A percentile compares a stretch with the other conserved stretches of the same genome.
Evolutionary conservation across 176 grass and related monocot species (phyloP).

Genomic region (Oryza officinalis): DNA sequence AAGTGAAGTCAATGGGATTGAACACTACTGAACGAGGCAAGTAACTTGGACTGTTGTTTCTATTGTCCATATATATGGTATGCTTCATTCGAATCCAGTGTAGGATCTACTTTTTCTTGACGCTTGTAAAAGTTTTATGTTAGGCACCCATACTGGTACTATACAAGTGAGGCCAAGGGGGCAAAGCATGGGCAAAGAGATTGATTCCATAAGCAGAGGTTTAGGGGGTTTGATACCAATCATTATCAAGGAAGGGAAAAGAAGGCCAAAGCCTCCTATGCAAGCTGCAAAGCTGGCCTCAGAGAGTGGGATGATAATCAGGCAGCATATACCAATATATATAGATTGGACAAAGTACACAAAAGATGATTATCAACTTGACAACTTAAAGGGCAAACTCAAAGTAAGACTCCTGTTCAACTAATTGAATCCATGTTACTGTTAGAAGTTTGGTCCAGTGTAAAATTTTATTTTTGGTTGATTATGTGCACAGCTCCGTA

Average conservation of each 20-base stretch:
- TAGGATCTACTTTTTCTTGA: not conserved
- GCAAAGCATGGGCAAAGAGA: not conserved
- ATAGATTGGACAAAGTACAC: no score
- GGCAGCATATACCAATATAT: no score
- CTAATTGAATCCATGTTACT: not conserved
- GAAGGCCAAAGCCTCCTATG: not conserved
- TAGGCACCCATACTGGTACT: no score
- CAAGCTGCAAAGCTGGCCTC: not conserved
- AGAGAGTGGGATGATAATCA: no score
- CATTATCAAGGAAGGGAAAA: not conserved
- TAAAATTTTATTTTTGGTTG: no score
- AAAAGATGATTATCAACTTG: no score
- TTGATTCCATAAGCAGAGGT: not conserved
- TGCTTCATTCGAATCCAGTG: no score
- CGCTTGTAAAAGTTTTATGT: not conserved
- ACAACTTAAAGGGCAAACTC: no score
- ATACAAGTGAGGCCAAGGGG: no score
- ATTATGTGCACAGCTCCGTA: no score
- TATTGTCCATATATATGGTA: not conserved
- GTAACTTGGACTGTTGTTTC: not conserved
- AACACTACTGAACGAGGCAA: not conserved
- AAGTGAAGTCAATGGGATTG: not conserved
- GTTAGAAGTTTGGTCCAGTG: no score
- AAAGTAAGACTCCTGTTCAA: not conserved
- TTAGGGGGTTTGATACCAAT: not conserved